These are phyloP conservation scores for Fusarium euwallaceae DNA, from an alignment of 2,329 filamentous ascomycete species.

Conservation along the genomic window DNA sequence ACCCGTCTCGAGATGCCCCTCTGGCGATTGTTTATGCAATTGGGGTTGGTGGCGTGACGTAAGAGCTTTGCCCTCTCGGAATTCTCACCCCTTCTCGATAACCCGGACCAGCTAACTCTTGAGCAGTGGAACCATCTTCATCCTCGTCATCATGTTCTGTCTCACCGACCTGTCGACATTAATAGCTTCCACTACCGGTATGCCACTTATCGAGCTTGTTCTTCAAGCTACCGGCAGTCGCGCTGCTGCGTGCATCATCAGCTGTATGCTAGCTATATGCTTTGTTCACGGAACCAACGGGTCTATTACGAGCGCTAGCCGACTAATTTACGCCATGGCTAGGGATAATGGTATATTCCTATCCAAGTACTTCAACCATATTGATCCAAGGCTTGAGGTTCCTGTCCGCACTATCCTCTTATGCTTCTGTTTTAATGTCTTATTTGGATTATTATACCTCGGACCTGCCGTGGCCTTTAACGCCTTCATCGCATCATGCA, in stretches of 20 bases:
- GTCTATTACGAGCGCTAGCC: constrained; percentile 57
- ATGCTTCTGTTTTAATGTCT: constrained; percentile 57
- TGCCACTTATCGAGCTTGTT: constrained; percentile 61
- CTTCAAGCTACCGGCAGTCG: constrained; percentile 56
- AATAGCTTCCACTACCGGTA: constrained; percentile 54
- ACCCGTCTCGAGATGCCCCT: constrained; percentile 55
- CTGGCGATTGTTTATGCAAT: constrained; percentile 57
- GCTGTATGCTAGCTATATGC: constrained; percentile 56
- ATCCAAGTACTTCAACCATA: constrained; percentile 48
- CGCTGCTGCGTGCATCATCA: constrained; percentile 56
- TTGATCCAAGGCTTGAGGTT: constrained; percentile 55
- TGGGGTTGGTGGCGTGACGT: constrained; percentile 57
- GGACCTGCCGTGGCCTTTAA: constrained; percentile 58
- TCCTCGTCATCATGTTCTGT: constrained; percentile 59
- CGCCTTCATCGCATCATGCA: constrained; percentile 60
- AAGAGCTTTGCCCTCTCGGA: constrained; percentile 28
- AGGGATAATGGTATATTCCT: constrained; percentile 54
- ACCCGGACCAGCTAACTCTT: neutral
- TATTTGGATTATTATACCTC: constrained; percentile 60
- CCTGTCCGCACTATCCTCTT: constrained; percentile 57
- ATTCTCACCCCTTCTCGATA: too few relatives aligned
- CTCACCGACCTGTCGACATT: constrained; percentile 54
- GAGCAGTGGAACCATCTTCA: constrained; percentile 53
- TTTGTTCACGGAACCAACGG: constrained; percentile 61
- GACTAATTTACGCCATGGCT: constrained; percentile 62